Evolutionary conservation across 495 filamentous ascomycete species (phyloP).

Genomic region (Xylaria castorea): DNA sequence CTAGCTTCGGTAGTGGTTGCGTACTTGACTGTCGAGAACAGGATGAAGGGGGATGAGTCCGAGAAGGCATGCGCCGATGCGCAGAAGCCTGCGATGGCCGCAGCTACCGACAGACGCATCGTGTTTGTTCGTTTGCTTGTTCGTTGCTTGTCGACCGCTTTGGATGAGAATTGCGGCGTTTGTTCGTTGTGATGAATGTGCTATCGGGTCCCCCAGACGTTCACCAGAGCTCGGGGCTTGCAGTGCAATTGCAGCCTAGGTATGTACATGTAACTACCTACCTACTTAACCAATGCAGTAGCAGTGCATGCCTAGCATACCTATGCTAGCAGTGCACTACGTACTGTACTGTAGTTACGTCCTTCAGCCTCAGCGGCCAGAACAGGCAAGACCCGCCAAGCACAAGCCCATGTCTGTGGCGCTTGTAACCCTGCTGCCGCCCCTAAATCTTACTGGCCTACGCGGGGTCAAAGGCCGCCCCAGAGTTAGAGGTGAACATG

Average conservation of each 20-base stretch:
- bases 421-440: not conserved
- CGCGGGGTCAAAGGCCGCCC: not conserved
- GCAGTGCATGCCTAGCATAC: too few species aligned
- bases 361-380: not conserved
- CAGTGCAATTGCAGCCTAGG: not conserved
- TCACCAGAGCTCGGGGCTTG: not conserved
- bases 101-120: conserved; percentile 68
- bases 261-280: not conserved
- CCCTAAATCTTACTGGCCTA: conserved; percentile 13
- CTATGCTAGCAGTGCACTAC: not conserved
- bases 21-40: conserved; percentile 82
- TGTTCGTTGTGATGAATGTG: not conserved
- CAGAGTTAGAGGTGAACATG: not conserved
- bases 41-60: conserved; percentile 85
- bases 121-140: conserved; percentile 28
- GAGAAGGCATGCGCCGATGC: conserved; percentile 72
- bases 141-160: not conserved
- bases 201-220: not conserved
- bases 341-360: too few species aligned
- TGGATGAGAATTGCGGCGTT: not conserved
- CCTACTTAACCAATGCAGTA: not conserved
- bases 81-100: conserved; percentile 67
- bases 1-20: conserved; percentile 37
- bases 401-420: not conserved
- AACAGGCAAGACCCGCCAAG: not conserved